Percentiles rank a stretch among this genome's conserved stretches.
Evolutionary conservation across 768 basidiomycete species (phyloP).

Genomic region (Boletus reticulatus): DNA sequence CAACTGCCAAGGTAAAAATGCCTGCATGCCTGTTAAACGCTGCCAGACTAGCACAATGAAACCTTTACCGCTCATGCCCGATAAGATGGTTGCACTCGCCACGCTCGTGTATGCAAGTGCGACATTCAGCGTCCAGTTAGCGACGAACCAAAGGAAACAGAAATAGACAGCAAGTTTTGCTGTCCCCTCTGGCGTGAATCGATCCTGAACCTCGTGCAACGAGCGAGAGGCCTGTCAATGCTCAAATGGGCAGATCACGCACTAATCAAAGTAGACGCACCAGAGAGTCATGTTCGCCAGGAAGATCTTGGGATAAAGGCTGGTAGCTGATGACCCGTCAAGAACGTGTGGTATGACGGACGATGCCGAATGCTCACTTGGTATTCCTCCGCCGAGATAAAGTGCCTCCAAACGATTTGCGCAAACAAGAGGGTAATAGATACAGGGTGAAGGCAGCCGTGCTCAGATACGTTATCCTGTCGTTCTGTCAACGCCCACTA

Average conservation of each 20-base stretch:
- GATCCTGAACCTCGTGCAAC: slow-evolving; percentile 25
- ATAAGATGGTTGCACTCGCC: slow-evolving; percentile 89
- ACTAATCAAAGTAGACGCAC: slow-evolving; percentile 10
- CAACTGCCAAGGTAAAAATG: slow-evolving; percentile 89
- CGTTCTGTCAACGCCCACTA: slow-evolving; percentile 1
- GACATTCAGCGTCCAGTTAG: slow-evolving; percentile 90
- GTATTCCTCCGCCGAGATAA: slow-evolving; percentile 2
- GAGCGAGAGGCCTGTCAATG: slow-evolving; percentile 8
- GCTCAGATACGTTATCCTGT: slow-evolving; percentile 84
- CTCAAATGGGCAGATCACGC: background rate
- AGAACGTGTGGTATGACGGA: background rate
- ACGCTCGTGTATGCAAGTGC: slow-evolving; percentile 87
- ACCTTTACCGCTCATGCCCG: slow-evolving; percentile 80
- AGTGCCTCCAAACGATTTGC: slow-evolving; percentile 20
- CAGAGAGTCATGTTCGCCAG: slow-evolving; percentile 11
- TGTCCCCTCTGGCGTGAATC: slow-evolving; percentile 68
- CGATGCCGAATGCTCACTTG: slow-evolving; percentile 5
- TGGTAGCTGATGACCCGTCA: slow-evolving; percentile 22
- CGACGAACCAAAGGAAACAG: slow-evolving; percentile 89
- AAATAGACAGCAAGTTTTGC: slow-evolving; percentile 75
- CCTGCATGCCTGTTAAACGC: slow-evolving; percentile 44
- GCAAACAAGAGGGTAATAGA: slow-evolving; percentile 59
- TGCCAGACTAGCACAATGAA: background rate
- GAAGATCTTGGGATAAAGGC: slow-evolving; percentile 17
- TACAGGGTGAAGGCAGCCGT: slow-evolving; percentile 88